Conservation (phyloP, 129 eudicot genomes). For the Ambrosia trifida region DNA sequence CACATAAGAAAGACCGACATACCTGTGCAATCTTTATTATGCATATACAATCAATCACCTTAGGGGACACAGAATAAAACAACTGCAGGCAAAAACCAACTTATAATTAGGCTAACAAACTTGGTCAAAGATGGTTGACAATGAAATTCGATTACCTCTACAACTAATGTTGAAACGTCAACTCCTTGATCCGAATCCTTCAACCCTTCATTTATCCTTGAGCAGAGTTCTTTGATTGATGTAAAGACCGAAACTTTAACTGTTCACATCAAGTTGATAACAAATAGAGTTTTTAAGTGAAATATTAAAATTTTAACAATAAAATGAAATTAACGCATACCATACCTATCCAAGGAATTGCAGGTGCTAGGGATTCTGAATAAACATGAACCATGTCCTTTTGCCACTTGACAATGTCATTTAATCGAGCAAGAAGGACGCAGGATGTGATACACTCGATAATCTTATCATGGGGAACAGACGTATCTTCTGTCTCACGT, state of each 20-base stretch:
- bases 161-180: conserved; percentile 41
- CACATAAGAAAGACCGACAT: too few relatives aligned
- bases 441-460: conserved; percentile 68
- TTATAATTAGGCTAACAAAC: conserved; percentile 19
- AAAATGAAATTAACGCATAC: not conserved
- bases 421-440: conserved; percentile 57
- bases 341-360: conserved; percentile 74
- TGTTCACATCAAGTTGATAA: conserved; percentile 37
- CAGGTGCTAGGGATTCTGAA: conserved; percentile 58
- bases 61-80: conserved; percentile 50
- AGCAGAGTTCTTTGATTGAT: conserved; percentile 67
- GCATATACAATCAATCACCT: conserved; percentile 66
- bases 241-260: conserved; percentile 79
- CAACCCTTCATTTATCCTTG: conserved; percentile 42
- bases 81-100: conserved; percentile 48
- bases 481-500: conserved; percentile 42
- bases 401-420: conserved; percentile 63
- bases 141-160: conserved; percentile 56
- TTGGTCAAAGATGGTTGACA: conserved; percentile 17
- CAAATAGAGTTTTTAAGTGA: conserved; percentile 7
- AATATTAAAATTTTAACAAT: not conserved
- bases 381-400: conserved; percentile 53
- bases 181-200: conserved; percentile 27
- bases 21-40: conserved; percentile 59
- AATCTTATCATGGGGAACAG: conserved; percentile 67